Conservation (phyloP, 164 flowering plant genomes). For the Vitis cinerea region DNA sequence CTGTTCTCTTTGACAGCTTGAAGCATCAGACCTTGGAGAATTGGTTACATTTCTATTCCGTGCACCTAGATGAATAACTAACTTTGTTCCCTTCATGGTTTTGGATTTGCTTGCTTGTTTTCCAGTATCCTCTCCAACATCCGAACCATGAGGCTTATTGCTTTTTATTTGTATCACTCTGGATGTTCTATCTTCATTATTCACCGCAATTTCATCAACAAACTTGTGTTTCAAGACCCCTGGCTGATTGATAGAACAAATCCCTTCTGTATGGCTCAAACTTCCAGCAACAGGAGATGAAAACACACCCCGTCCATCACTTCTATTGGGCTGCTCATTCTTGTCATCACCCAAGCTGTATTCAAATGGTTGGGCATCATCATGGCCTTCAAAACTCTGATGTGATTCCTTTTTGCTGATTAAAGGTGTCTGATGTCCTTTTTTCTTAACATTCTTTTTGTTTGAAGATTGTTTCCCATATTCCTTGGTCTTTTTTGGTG, state of each 20-base stretch:
- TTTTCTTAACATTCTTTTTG: slow-evolving; percentile 64
- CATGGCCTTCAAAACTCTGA: slow-evolving; percentile 34
- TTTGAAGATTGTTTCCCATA: slow-evolving; percentile 54
- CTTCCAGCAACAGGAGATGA: slow-evolving; percentile 43
- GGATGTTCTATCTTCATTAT: slow-evolving; percentile 37
- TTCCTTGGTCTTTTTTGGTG: slow-evolving; percentile 68
- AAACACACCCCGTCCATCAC: slow-evolving; percentile 29
- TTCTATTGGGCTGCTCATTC: slow-evolving; percentile 36
- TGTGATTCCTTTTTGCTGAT: slow-evolving; percentile 27
- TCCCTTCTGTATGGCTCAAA: slow-evolving; percentile 35
- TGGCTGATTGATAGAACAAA: slow-evolving; percentile 50
- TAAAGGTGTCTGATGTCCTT: slow-evolving; percentile 33
- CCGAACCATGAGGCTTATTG: slow-evolving; percentile 35
- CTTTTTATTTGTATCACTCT: slow-evolving; percentile 45
- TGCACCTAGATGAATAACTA: slow-evolving; percentile 80
- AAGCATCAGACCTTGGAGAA: slow-evolving; percentile 68
- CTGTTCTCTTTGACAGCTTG: slow-evolving; percentile 66
- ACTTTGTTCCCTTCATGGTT: slow-evolving; percentile 62
- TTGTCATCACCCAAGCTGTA: slow-evolving; percentile 36
- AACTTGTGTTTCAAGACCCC: slow-evolving; percentile 49
- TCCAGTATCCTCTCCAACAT: slow-evolving; percentile 42
- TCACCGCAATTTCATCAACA: slow-evolving; percentile 44
- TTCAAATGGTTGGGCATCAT: slow-evolving; percentile 36
- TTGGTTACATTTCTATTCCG: slow-evolving; percentile 55
- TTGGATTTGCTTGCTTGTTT: slow-evolving; percentile 48